Evolutionary conservation across 1,284 basidiomycete genomes (phyloP).

Genomic region (Xerocomus amazonicus): DNA sequence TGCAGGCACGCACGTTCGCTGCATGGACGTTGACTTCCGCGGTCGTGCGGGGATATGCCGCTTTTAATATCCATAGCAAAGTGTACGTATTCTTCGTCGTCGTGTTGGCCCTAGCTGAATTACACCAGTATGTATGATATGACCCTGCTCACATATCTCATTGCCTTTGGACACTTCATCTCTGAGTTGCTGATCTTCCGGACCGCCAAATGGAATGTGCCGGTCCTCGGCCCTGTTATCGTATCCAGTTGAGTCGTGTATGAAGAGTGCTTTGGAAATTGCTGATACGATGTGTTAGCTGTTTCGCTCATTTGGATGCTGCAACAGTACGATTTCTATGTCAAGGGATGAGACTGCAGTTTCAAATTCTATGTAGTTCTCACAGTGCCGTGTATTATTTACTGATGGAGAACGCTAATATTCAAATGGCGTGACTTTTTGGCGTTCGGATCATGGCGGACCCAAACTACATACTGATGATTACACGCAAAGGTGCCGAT

Average conservation of each 20-base stretch:
- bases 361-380: neutral
- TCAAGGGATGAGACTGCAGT: constrained; percentile 36
- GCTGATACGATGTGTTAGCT: constrained; percentile 40
- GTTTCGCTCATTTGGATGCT: constrained; percentile 80
- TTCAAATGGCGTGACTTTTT: neutral
- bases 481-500: neutral
- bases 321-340: constrained; percentile 69
- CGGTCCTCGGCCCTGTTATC: constrained; percentile 75
- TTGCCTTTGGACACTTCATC: constrained; percentile 87
- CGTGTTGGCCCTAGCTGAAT: constrained; percentile 10
- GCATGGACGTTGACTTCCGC: constrained; percentile 87
- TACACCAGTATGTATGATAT: constrained; percentile 83
- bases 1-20: constrained; percentile 86
- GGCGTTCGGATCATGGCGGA: constrained; percentile 13
- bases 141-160: constrained; percentile 80
- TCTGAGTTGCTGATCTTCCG: constrained; percentile 85
- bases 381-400: constrained; percentile 3
- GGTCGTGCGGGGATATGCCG: constrained; percentile 77
- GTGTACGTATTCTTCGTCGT: constrained; percentile 46
- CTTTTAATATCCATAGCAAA: constrained; percentile 82
- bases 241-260: constrained; percentile 72
- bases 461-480: neutral
- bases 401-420: constrained; percentile 1
- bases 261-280: neutral
- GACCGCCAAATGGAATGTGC: constrained; percentile 64